A percentile compares a stretch with the other conserved stretches of the same genome.
Evolutionary conservation across 2,329 filamentous ascomycete species (phyloP).

Genomic region (Colletotrichum tofieldiae): DNA sequence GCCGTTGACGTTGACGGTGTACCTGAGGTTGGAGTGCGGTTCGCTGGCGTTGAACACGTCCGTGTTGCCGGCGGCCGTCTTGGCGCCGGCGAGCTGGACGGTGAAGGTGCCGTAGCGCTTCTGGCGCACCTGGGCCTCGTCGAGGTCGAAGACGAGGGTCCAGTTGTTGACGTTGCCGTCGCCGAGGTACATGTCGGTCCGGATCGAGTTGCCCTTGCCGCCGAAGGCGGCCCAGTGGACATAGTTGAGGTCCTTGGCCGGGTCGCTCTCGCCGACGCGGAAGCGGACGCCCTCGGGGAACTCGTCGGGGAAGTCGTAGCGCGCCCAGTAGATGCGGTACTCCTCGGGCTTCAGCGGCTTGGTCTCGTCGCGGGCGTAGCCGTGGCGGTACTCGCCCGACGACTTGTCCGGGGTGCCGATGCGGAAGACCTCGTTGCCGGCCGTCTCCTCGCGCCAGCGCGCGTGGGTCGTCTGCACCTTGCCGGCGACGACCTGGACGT

Average conservation of each 20-base stretch:
- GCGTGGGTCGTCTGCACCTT: conserved; percentile 56
- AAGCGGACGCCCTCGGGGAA: conserved; percentile 71
- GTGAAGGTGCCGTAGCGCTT: conserved; percentile 70
- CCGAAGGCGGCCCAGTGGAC: conserved; percentile 75
- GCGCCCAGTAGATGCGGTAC: conserved; percentile 72
- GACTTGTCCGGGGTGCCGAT: conserved; percentile 74
- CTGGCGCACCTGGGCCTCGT: conserved; percentile 56
- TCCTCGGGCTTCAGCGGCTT: conserved; percentile 65
- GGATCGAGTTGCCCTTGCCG: conserved; percentile 62
- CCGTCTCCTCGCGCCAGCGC: conserved; percentile 68
- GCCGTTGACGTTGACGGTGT: conserved; percentile 55
- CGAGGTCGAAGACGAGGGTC: conserved; percentile 65
- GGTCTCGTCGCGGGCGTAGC: conserved; percentile 60
- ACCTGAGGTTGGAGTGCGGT: conserved; percentile 65
- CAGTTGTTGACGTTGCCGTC: conserved; percentile 68
- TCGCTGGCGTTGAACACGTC: conserved; percentile 69
- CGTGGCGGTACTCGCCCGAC: conserved; percentile 72
- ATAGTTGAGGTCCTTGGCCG: conserved; percentile 68
- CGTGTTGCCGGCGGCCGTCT: conserved; percentile 73
- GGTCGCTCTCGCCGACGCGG: conserved; percentile 65
- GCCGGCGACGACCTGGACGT: conserved; percentile 58
- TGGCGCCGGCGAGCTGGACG: conserved; percentile 74
- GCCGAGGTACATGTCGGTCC: conserved; percentile 57
- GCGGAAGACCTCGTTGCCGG: conserved; percentile 73
- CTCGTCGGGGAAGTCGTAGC: conserved; percentile 70